Evolutionary conservation across 257 asterid genomes (phyloP).

Genomic region (Echium plantagineum): DNA sequence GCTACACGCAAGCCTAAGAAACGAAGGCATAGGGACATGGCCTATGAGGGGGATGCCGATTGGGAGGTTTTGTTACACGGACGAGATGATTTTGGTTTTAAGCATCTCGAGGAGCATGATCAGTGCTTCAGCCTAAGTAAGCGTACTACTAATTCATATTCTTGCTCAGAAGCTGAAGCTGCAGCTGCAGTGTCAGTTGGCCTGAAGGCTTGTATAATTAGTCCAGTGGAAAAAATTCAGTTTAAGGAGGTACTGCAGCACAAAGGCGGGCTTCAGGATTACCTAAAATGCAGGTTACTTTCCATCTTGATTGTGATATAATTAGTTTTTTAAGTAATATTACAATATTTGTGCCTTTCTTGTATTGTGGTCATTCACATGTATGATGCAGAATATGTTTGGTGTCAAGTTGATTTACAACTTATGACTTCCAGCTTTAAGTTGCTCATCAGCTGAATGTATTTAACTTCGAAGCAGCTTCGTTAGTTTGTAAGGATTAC

Average conservation of each 20-base stretch:
- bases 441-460: too few species aligned
- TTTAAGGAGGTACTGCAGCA: slow-evolving; percentile 85
- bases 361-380: neutral
- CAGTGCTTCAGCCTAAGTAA: slow-evolving; percentile 35
- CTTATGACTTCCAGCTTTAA: too few species aligned
- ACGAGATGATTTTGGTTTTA: slow-evolving; percentile 45
- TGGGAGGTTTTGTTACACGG: slow-evolving; percentile 77
- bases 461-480: too few species aligned
- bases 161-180: slow-evolving; percentile 42
- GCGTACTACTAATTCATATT: slow-evolving; percentile 23
- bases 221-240: slow-evolving; percentile 80
- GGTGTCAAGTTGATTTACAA: neutral
- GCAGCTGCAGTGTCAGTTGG: slow-evolving; percentile 86
- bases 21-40: slow-evolving; percentile 89
- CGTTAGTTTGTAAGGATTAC: too few species aligned
- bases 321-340: neutral
- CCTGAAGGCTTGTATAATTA: slow-evolving; percentile 71
- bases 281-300: slow-evolving; percentile 85
- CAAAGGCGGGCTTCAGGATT: slow-evolving; percentile 93
- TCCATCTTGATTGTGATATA: slow-evolving; percentile 5
- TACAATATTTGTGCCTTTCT: neutral
- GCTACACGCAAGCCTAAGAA: slow-evolving; percentile 55
- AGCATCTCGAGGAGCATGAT: slow-evolving; percentile 35
- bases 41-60: slow-evolving; percentile 95
- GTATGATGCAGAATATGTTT: neutral